phyloP scores from a whole-genome alignment of 106 monocot species.

The Acorus calamus region DNA sequence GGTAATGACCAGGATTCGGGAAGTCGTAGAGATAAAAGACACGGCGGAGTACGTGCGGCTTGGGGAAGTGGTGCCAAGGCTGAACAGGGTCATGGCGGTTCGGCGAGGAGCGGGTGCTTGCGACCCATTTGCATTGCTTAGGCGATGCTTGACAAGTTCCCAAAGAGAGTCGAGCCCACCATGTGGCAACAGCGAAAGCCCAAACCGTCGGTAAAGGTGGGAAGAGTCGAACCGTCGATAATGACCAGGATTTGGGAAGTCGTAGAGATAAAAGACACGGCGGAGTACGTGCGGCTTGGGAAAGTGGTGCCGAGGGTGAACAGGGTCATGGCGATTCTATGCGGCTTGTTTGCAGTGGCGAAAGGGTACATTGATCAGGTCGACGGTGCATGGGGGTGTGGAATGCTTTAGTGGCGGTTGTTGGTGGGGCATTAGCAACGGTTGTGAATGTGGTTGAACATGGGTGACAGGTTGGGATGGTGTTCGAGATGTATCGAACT shows the following conservation, averaged over 20 bases:
- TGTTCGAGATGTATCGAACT: slow-evolving; percentile 35
- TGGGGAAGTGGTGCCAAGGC: neutral
- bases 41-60: neutral
- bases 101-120: too few species aligned
- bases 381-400: slow-evolving; percentile 1
- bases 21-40: neutral
- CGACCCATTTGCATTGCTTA: too few species aligned
- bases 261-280: neutral
- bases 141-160: too few species aligned
- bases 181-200: neutral
- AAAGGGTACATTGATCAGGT: neutral
- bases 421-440: slow-evolving; percentile 1
- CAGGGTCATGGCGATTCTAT: neutral
- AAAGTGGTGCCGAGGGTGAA: neutral
- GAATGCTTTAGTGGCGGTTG: neutral
- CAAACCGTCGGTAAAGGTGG: neutral
- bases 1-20: neutral
- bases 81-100: neutral
- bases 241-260: neutral
- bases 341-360: neutral
- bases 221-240: neutral
- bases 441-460: slow-evolving; percentile 24
- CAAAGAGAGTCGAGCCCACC: neutral
- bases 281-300: neutral
- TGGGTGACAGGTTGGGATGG: slow-evolving; percentile 30